These are phyloP conservation scores for Sarcodon aspratus DNA, from an alignment of 768 basidiomycete species.

Conservation along the genomic window DNA sequence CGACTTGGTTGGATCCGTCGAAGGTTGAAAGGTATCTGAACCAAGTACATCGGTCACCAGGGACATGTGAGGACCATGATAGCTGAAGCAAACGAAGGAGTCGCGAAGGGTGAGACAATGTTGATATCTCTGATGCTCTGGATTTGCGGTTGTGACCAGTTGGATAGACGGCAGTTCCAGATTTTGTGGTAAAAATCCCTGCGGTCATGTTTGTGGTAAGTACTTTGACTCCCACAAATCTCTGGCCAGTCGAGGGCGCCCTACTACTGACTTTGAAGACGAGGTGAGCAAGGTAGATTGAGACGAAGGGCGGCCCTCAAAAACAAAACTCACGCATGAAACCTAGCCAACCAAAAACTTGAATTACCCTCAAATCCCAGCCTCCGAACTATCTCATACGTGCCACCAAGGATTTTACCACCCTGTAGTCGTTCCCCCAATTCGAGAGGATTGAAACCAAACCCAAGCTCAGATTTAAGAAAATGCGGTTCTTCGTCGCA, in stretches of 20 bases:
- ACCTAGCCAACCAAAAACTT: slow-evolving; percentile 10
- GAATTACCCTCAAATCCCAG: slow-evolving; percentile 14
- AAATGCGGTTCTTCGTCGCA: slow-evolving; percentile 5
- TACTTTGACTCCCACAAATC: too few species aligned
- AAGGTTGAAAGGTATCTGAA: not conserved
- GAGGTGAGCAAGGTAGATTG: too few species aligned
- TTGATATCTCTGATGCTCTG: too few species aligned
- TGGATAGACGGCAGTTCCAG: too few species aligned
- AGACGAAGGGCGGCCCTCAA: too few species aligned
- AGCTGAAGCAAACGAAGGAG: not conserved
- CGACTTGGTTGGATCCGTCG: not conserved
- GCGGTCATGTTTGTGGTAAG: too few species aligned
- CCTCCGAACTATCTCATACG: slow-evolving; percentile 25
- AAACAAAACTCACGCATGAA: too few species aligned
- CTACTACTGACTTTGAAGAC: too few species aligned
- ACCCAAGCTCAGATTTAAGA: slow-evolving; percentile 10
- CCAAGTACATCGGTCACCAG: slow-evolving; percentile 1
- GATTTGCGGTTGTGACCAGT: too few species aligned
- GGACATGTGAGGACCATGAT: not conserved
- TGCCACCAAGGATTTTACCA: not conserved
- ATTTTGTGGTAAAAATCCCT: too few species aligned
- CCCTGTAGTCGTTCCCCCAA: slow-evolving; percentile 4
- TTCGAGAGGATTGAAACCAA: slow-evolving; percentile 3
- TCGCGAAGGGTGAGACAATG: too few species aligned
- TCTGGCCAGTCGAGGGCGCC: too few species aligned